Percentiles rank a stretch among this genome's conserved stretches.
These are phyloP conservation scores for Effrenium voratum DNA, from an alignment of 73 alveolate genomes.

Conservation along the genomic window DNA sequence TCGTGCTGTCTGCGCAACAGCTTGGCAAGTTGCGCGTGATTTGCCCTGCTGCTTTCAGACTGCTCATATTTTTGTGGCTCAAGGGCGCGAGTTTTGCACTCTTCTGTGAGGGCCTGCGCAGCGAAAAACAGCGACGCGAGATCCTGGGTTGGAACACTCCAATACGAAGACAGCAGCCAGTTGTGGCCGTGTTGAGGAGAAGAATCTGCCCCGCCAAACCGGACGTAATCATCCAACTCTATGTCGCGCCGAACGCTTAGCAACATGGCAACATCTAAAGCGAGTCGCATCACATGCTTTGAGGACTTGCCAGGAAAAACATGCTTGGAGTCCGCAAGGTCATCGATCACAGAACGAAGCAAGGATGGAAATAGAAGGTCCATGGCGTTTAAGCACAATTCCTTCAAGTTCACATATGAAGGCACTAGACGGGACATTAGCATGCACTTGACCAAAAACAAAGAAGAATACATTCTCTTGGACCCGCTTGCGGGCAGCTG, in stretches of 20 bases:
- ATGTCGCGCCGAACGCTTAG: not conserved
- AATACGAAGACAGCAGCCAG: not conserved
- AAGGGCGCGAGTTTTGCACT: not conserved
- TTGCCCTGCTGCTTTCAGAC: not conserved
- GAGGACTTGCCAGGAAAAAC: not conserved
- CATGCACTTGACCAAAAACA: not conserved
- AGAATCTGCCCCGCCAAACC: slow-evolving; percentile 3
- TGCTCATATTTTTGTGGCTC: not conserved
- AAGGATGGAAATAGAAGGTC: not conserved
- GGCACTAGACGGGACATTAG: not conserved
- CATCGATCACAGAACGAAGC: not conserved
- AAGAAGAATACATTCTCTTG: not conserved
- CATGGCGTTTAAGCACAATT: not conserved
- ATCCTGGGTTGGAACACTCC: not conserved
- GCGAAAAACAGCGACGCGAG: not conserved
- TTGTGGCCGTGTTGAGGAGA: not conserved
- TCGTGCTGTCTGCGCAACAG: not conserved
- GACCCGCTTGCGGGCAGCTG: too few relatives aligned
- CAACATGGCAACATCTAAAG: not conserved
- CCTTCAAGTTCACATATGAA: not conserved
- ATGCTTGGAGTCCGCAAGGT: not conserved
- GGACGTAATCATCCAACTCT: not conserved
- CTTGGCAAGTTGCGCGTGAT: not conserved
- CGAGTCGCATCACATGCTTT: not conserved
- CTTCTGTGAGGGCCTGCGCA: not conserved